phyloP scores from a whole-genome alignment of 139 green algal genomes.

The Micractinium sp. region DNA sequence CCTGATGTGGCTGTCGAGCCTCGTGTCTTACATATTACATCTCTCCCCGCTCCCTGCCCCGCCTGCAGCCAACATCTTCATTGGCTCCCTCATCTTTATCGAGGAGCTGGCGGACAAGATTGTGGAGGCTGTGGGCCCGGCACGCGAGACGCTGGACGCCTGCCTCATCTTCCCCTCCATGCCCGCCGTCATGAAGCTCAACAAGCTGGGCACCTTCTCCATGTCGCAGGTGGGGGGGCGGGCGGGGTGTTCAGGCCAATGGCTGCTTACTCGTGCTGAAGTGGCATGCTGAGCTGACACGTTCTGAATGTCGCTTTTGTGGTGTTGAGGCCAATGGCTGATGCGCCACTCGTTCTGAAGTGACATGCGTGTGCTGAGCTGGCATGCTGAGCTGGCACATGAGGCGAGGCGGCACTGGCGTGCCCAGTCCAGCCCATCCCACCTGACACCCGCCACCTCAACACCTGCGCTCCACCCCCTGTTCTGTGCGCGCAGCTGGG shows the following conservation, averaged over 20 bases:
- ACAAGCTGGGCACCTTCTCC: slow-evolving; percentile 99
- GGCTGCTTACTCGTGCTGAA: too few species aligned
- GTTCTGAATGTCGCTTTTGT: too few species aligned
- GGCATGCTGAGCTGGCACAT: background rate
- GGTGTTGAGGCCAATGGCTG: too few species aligned
- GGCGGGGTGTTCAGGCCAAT: too few species aligned
- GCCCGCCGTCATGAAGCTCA: slow-evolving; percentile 97
- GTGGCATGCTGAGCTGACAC: too few species aligned
- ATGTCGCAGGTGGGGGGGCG: slow-evolving; percentile 96
- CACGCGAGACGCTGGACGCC: slow-evolving; percentile 89
- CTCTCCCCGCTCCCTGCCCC: background rate
- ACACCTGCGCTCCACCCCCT: background rate
- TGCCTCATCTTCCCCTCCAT: slow-evolving; percentile 99
- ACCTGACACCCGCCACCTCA: background rate
- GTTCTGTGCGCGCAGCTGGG: slow-evolving; percentile 1
- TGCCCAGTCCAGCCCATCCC: too few species aligned
- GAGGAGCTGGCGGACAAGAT: slow-evolving; percentile 99
- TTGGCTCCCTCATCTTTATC: slow-evolving; percentile 99
- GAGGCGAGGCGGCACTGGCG: background rate
- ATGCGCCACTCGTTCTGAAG: too few species aligned
- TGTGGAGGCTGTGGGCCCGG: slow-evolving; percentile 82
- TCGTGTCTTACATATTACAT: too few species aligned
- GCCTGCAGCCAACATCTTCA: slow-evolving; percentile 94
- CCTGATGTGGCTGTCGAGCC: too few species aligned
- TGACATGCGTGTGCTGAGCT: too few species aligned